Conservation (phyloP, 495 filamentous ascomycete genomes). For the Neurospora hispaniola region DNA sequence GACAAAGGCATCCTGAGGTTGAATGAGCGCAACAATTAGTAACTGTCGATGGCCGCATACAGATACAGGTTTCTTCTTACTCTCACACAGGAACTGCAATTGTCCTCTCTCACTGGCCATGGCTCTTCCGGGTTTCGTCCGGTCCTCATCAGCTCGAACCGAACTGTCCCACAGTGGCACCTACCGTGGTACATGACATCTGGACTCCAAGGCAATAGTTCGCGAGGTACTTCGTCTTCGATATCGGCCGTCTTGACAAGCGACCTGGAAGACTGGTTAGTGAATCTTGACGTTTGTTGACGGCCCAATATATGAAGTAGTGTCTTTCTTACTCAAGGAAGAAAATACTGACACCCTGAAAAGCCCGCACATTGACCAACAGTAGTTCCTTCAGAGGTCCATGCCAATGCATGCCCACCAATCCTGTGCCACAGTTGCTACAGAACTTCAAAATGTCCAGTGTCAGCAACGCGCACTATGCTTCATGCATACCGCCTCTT, state of each 20-base stretch:
- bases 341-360: constrained; percentile 10
- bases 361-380: constrained; percentile 10
- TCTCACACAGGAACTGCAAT: constrained; percentile 14
- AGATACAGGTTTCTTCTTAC: neutral
- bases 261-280: neutral
- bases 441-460: constrained; percentile 9
- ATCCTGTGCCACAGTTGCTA: constrained; percentile 8
- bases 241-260: neutral
- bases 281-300: neutral
- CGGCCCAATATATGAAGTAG: neutral
- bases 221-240: neutral
- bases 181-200: constrained; percentile 3
- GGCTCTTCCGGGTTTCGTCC: neutral
- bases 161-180: constrained; percentile 13
- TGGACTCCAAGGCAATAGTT: neutral
- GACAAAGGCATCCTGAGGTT: constrained; percentile 10
- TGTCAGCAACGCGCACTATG: neutral
- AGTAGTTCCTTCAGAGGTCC: constrained; percentile 5
- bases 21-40: neutral
- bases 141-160: constrained; percentile 1
- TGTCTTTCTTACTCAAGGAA: constrained; percentile 2
- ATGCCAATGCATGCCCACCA: constrained; percentile 5
- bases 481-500: neutral
- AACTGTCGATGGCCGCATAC: neutral
- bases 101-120: constrained; percentile 11